Evolutionary conservation across 176 grass and related monocot genomes (phyloP).

Genomic region (Ampelocalamus luodianensis): DNA sequence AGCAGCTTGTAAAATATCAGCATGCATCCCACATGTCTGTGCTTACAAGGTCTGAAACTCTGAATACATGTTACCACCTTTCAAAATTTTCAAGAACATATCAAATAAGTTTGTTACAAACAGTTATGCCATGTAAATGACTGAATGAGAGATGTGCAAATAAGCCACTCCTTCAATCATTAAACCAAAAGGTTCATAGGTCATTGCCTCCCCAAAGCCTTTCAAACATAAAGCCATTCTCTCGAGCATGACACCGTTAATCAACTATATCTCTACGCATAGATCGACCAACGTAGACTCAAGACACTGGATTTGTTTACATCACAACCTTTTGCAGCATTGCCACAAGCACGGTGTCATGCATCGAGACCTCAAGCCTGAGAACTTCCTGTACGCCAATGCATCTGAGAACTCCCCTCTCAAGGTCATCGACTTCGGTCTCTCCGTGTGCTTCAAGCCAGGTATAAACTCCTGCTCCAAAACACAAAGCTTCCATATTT

Average conservation of each 20-base stretch:
- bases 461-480: conserved; percentile 16
- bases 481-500: neutral
- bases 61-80: neutral
- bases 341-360: conserved; percentile 69
- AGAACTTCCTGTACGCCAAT: conserved; percentile 78
- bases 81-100: neutral
- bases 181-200: neutral
- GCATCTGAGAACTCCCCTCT: conserved; percentile 58
- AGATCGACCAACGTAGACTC: neutral
- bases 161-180: neutral
- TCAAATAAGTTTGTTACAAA: neutral
- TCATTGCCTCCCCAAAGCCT: neutral
- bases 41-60: neutral
- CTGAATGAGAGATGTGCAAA: neutral
- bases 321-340: conserved; percentile 37
- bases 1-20: neutral
- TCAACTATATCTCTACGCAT: neutral
- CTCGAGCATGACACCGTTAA: neutral
- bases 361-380: conserved; percentile 92
- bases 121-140: neutral
- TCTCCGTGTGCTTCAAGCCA: conserved; percentile 62
- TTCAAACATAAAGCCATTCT: neutral
- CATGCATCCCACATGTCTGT: neutral
- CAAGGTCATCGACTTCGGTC: conserved; percentile 61
- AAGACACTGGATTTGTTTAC: neutral